Evolutionary conservation across 139 green algal genomes (phyloP).

Genomic region (Gonium pectorale): DNA sequence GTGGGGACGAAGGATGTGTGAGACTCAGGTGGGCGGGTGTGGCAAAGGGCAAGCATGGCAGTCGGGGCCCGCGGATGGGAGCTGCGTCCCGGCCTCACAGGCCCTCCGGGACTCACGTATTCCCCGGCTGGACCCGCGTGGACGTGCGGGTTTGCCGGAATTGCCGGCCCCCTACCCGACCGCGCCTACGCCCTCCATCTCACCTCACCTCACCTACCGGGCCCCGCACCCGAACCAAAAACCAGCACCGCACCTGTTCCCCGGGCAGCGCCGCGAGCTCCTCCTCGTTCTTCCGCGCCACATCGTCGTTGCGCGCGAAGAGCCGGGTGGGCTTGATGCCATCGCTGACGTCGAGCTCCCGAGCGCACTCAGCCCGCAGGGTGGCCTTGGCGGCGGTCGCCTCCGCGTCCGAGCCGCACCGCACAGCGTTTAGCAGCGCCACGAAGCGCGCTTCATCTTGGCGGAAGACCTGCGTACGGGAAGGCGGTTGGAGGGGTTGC

Average conservation of each 20-base stretch:
- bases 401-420: conserved; percentile 1
- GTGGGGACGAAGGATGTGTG: too few species aligned
- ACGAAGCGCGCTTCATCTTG: conserved; percentile 61
- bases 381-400: background rate
- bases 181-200: background rate
- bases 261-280: background rate
- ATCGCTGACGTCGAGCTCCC: background rate
- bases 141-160: too few species aligned
- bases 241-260: background rate
- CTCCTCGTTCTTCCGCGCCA: background rate
- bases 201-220: background rate
- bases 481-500: too few species aligned
- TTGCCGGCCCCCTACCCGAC: too few species aligned
- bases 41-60: too few species aligned
- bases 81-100: too few species aligned
- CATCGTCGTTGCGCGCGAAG: background rate
- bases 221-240: background rate
- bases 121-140: too few species aligned
- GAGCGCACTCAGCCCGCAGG: background rate
- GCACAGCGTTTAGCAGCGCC: conserved; percentile 59
- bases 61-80: too few species aligned
- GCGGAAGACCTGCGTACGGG: conserved; percentile 63
- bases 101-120: too few species aligned
- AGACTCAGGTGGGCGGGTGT: too few species aligned
- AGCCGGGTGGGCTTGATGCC: conserved; percentile 25